A percentile compares a stretch with the other conserved stretches of the same genome.
Conservation (phyloP, 2,329 filamentous ascomycete species). For the Ceratocystis cubensis region DNA sequence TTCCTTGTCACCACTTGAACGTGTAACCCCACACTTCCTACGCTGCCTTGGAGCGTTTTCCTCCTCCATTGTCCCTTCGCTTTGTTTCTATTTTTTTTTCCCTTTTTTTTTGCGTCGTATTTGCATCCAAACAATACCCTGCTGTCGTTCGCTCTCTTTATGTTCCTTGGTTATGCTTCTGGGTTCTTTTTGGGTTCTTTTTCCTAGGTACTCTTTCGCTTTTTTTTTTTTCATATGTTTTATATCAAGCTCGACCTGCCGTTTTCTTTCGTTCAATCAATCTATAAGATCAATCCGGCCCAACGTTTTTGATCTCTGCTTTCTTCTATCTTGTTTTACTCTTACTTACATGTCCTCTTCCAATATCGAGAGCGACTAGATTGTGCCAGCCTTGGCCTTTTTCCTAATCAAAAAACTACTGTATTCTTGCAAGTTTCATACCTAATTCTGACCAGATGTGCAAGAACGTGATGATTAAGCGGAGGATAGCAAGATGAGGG, state of each 20-base stretch:
- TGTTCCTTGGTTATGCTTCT: slow-evolving; percentile 13
- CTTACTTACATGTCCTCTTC: neutral
- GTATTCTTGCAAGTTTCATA: neutral
- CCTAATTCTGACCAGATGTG: neutral
- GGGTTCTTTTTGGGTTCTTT: too few species aligned
- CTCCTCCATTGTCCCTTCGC: slow-evolving; percentile 3
- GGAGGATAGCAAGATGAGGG: neutral
- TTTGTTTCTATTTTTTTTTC: slow-evolving; percentile 9
- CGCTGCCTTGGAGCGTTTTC: slow-evolving; percentile 6
- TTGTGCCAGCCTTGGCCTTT: neutral
- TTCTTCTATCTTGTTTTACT: neutral
- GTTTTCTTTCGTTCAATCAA: neutral
- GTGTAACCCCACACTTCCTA: neutral
- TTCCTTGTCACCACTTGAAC: neutral
- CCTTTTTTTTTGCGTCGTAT: slow-evolving; percentile 10
- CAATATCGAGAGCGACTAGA: neutral
- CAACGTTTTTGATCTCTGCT: neutral
- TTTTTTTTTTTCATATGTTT: neutral
- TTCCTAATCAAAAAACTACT: neutral
- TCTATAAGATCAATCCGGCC: neutral
- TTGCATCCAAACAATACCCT: slow-evolving; percentile 21
- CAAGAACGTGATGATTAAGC: neutral
- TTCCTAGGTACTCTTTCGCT: slow-evolving; percentile 1
- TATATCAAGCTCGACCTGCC: neutral
- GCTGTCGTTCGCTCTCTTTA: slow-evolving; percentile 12